phyloP scores from a whole-genome alignment of 805 yeast genomes.

The Saturnispora quitensis region DNA sequence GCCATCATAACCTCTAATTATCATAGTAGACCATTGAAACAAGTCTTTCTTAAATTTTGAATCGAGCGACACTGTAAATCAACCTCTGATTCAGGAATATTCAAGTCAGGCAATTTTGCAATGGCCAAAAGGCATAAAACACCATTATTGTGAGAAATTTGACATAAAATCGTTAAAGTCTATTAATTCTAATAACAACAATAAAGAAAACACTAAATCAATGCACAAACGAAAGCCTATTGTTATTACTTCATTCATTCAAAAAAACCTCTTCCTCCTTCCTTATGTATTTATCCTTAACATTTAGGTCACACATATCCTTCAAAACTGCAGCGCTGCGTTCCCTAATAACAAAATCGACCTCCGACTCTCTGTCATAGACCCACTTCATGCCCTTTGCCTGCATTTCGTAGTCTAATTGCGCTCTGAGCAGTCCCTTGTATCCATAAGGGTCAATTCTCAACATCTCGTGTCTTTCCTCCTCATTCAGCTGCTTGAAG shows the following conservation, averaged over 20 bases:
- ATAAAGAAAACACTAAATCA: not conserved
- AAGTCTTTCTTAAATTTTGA: too few relatives aligned
- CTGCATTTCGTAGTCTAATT: constrained; percentile 20
- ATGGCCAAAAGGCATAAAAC: constrained; percentile 9
- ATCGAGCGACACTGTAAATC: too few relatives aligned
- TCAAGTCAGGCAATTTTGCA: too few relatives aligned
- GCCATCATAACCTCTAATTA: too few relatives aligned
- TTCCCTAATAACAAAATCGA: constrained; percentile 3
- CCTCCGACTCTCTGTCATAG: constrained; percentile 5
- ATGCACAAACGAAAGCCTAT: not conserved
- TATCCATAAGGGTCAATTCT: constrained; percentile 45
- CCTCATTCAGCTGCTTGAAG: constrained; percentile 13
- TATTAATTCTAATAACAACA: not conserved
- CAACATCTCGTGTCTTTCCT: constrained; percentile 18
- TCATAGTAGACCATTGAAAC: too few relatives aligned
- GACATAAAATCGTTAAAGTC: not conserved
- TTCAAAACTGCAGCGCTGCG: constrained; percentile 2
- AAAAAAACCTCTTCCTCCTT: not conserved
- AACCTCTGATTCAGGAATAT: too few relatives aligned
- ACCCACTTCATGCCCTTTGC: constrained; percentile 3
- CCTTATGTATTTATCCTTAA: constrained; percentile 1
- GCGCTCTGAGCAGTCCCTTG: constrained; percentile 23
- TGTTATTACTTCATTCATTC: not conserved
- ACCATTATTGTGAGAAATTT: not conserved
- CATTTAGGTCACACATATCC: constrained; percentile 3